phyloP scores from a whole-genome alignment of 257 asterid species.

The Ehretia macrophylla region DNA sequence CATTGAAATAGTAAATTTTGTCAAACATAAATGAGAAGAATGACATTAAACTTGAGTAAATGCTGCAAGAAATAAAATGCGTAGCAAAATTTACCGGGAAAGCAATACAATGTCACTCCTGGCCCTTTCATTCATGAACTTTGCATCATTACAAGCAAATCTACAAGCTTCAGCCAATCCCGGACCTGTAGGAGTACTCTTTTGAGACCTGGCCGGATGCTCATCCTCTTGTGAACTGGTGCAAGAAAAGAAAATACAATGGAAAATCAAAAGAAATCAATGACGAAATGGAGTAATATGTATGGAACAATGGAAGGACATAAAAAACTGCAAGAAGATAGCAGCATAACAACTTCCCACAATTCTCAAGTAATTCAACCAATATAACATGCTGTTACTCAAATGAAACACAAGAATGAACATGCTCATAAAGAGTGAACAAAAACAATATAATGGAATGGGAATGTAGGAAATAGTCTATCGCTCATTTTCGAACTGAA shows the following conservation, averaged over 20 bases:
- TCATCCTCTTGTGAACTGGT: constrained; percentile 47
- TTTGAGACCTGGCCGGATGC: constrained; percentile 38
- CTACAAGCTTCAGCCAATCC: constrained; percentile 92
- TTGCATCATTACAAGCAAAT: constrained; percentile 77
- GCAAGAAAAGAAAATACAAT: constrained; percentile 14
- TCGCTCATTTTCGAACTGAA: too few species aligned
- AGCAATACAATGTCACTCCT: constrained; percentile 76
- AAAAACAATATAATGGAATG: too few species aligned
- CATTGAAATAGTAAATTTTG: not conserved
- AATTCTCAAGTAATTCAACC: too few species aligned
- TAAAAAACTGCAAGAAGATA: too few species aligned
- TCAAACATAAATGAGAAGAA: not conserved
- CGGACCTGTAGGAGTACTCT: constrained; percentile 35
- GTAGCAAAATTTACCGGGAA: constrained; percentile 50
- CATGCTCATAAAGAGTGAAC: too few species aligned
- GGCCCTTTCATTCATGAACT: constrained; percentile 83
- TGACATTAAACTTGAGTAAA: not conserved
- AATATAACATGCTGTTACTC: too few species aligned
- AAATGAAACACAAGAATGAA: too few species aligned
- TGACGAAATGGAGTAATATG: not conserved
- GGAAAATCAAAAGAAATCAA: too few species aligned
- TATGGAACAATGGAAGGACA: too few species aligned
- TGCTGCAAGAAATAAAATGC: not conserved
- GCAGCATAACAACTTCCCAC: too few species aligned
- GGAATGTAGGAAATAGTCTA: too few species aligned